A percentile compares a stretch with the other conserved stretches of the same genome.
Evolutionary conservation across 75 land plant genomes (phyloP).

Genomic region (Azolla pinnata): DNA sequence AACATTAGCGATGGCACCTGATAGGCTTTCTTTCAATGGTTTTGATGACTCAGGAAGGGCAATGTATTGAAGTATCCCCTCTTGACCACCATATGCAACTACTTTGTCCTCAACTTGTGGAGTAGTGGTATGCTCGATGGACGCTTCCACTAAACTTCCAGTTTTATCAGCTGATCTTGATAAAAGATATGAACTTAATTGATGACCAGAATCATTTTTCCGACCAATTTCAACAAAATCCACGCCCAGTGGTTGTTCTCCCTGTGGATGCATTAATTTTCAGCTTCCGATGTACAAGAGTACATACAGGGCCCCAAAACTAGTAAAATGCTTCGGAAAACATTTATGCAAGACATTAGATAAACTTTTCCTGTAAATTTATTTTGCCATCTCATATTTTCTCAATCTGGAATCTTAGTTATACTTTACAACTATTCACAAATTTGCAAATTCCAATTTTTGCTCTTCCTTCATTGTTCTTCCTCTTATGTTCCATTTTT

Average conservation of each 20-base stretch:
- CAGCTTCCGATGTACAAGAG: too few species aligned
- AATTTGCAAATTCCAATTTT: too few species aligned
- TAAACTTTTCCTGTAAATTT: too few species aligned
- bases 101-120: conserved; percentile 19
- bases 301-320: too few species aligned
- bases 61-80: conserved; percentile 17
- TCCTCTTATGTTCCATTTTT: too few species aligned
- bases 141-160: conserved; percentile 21
- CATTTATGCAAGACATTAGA: too few species aligned
- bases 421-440: too few species aligned
- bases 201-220: conserved; percentile 7
- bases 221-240: conserved; percentile 9
- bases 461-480: too few species aligned
- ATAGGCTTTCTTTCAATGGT: not conserved
- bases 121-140: conserved; percentile 19
- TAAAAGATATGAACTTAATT: conserved; percentile 6
- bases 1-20: conserved; percentile 13
- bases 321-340: too few species aligned
- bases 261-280: too few species aligned
- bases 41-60: conserved; percentile 1
- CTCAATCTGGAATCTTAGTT: too few species aligned
- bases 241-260: conserved; percentile 20
- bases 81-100: conserved; percentile 22
- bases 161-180: conserved; percentile 12
- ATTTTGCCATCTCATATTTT: too few species aligned